Evolutionary conservation across 306 rosid species (phyloP), one percentile per base, ranked within the genome.

Genomic region (Aeschynomene evenia): DNA sequence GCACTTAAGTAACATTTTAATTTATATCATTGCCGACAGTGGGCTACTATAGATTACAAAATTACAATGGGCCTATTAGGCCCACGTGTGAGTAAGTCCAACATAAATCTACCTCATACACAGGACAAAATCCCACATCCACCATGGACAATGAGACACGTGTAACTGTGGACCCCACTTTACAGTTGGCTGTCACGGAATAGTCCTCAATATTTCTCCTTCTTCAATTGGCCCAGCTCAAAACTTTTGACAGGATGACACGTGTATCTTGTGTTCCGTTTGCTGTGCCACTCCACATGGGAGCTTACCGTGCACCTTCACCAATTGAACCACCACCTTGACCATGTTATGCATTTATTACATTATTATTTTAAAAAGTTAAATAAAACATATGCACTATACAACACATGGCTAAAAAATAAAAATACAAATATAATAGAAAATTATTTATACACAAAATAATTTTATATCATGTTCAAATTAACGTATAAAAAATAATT

Each of bases 1-100:
- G 5, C 18, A n/a, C 4, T n/a, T n/a, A 36, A 59, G 66, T 11
- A 19, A 4, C 7, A 37, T 19, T 63, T 33, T 2, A 34, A 15
- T 48, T n/a, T 3, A 19, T 4, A 34, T 10, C 13, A 5, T 59
- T 67, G 74, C 70, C 75, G 80, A 68, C 75, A 18, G 31, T 14
- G 64, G 68, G 69, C 53, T 39, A 33, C 5, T 11, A 6, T 11
- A 36, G 7, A 43, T 3, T 14, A 2, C 16, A 13, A 12, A 0
- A 3, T 45, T 15, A 6, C 19, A 13, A 20, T 31, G 72, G 72
- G 34, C 46, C 34, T 23, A 16, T 14, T 4, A 51, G 73, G 60
- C 19, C 60, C 53, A 46, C 16, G 12, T 55, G 52, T 55, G 29
- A 16, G 18, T 20, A 28, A 15, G 10, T 20, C 39, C 18, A 31